These are phyloP conservation scores for Pythium myriotylum DNA, from an alignment of 352 stramenopile species.

Conservation along the genomic window DNA sequence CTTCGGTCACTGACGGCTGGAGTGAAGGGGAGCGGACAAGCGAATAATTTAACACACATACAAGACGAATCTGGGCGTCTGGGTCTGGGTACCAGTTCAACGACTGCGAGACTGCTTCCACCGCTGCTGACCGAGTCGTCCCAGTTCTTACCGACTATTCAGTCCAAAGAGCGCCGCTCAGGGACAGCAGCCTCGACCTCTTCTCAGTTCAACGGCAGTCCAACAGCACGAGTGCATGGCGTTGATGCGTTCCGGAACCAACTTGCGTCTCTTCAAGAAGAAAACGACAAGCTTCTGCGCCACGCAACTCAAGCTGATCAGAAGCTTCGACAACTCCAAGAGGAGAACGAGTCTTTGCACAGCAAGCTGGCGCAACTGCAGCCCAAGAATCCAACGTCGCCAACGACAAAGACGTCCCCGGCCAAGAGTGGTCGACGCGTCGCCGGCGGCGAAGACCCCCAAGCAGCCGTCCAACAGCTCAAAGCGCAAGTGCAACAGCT, in stretches of 20 bases:
- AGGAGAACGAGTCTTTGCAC: slow-evolving; percentile 53
- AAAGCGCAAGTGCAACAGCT: slow-evolving; percentile 67
- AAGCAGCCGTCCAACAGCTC: slow-evolving; percentile 35
- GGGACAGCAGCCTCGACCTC: slow-evolving; percentile 18
- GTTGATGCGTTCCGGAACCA: slow-evolving; percentile 52
- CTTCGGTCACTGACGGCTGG: slow-evolving; percentile 33
- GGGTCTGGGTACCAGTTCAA: slow-evolving; percentile 23
- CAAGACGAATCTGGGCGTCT: slow-evolving; percentile 12
- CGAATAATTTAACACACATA: slow-evolving; percentile 17
- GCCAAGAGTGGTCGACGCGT: slow-evolving; percentile 8
- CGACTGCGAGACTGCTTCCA: slow-evolving; percentile 37
- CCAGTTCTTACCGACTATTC: slow-evolving; percentile 21
- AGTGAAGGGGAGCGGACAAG: slow-evolving; percentile 7
- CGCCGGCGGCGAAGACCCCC: background rate
- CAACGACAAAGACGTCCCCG: slow-evolving; percentile 20
- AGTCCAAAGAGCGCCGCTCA: slow-evolving; percentile 8
- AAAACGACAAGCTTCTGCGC: slow-evolving; percentile 58
- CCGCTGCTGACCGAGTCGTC: slow-evolving; percentile 26
- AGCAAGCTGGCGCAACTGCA: slow-evolving; percentile 21
- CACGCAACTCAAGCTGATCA: slow-evolving; percentile 32
- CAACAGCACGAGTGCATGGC: slow-evolving; percentile 21
- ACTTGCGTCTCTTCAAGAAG: slow-evolving; percentile 55
- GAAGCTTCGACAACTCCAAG: slow-evolving; percentile 37
- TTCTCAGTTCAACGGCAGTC: slow-evolving; percentile 21
- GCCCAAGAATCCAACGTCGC: slow-evolving; percentile 3